Percentiles rank a stretch among this genome's conserved stretches.
Conservation (phyloP, 345 rosid genomes). For the Nephelium lappaceum region DNA sequence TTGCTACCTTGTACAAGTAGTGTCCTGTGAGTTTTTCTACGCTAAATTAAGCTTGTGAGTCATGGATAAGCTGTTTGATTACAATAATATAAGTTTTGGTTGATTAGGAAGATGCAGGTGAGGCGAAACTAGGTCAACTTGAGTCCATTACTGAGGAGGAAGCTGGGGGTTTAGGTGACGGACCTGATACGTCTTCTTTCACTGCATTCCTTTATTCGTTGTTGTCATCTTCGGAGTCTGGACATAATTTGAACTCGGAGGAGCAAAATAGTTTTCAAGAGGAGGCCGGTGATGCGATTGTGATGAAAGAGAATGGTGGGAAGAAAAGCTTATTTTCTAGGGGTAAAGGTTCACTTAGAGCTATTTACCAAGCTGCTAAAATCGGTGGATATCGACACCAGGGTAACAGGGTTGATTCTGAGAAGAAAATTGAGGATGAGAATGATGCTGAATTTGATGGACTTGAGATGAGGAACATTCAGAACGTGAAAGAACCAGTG, state of each 20-base stretch:
- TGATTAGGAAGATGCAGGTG: conserved; percentile 55
- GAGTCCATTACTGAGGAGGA: conserved; percentile 52
- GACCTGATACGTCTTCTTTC: conserved; percentile 95
- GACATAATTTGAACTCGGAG: conserved; percentile 40
- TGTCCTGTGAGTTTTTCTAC: background rate
- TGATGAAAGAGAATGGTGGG: conserved; percentile 54
- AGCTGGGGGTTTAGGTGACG: conserved; percentile 47
- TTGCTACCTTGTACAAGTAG: conserved; percentile 13
- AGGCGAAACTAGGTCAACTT: conserved; percentile 46
- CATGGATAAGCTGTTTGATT: background rate
- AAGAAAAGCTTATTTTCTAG: conserved; percentile 69
- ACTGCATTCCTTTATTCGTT: conserved; percentile 88
- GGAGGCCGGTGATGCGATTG: conserved; percentile 39
- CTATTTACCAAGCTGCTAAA: conserved; percentile 59
- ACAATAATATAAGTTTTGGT: background rate
- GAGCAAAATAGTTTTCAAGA: conserved; percentile 45
- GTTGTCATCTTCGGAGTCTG: conserved; percentile 59
- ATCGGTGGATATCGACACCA: conserved; percentile 47
- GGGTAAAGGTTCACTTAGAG: conserved; percentile 73
- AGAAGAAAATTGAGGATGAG: conserved; percentile 38
- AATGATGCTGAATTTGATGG: conserved; percentile 45
- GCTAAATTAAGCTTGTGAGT: background rate
- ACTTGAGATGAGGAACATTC: conserved; percentile 59
- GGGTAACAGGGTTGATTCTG: conserved; percentile 50
- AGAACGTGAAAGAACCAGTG: conserved; percentile 38